A percentile compares a stretch with the other conserved stretches of the same genome.
Evolutionary conservation across 257 asterid species (phyloP).

Genomic region (Striga asiatica): DNA sequence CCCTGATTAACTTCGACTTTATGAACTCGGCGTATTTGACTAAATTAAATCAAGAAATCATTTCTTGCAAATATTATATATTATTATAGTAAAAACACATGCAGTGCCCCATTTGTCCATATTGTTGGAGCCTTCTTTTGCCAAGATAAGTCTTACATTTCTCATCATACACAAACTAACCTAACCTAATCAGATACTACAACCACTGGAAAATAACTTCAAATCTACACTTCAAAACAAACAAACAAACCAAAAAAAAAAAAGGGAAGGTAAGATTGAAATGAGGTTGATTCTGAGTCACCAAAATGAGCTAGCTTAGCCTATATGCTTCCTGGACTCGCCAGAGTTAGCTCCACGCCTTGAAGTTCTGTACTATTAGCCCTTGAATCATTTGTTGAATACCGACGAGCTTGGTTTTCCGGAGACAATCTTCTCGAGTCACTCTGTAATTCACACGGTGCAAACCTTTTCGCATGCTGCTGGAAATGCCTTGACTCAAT

Average conservation of each 20-base stretch:
- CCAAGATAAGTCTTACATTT: not conserved
- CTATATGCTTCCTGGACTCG: conserved; percentile 74
- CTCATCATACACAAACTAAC: no score
- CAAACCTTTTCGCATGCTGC: conserved; percentile 21
- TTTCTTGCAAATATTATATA: no score
- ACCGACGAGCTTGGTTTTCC: conserved; percentile 14
- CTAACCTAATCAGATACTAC: not conserved
- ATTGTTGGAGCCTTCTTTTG: not conserved
- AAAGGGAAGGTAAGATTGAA: not conserved
- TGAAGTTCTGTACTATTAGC: conserved; percentile 52
- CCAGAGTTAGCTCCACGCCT: conserved; percentile 71
- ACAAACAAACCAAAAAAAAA: conserved; percentile 16
- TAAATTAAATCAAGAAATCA: no score
- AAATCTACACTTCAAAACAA: conserved; percentile 7
- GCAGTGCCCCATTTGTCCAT: no score
- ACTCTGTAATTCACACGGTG: conserved; percentile 23
- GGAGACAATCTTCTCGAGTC: conserved; percentile 29
- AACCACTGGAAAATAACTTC: not conserved
- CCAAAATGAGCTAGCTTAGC: no score
- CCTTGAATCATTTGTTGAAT: conserved; percentile 20
- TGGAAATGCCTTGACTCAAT: conserved; percentile 27
- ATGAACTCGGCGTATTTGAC: no score
- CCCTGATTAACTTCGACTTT: no score
- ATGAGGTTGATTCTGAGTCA: no score
- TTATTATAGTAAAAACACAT: no score